phyloP scores from a whole-genome alignment of 1,284 basidiomycete genomes.

The Irpex sp. region DNA sequence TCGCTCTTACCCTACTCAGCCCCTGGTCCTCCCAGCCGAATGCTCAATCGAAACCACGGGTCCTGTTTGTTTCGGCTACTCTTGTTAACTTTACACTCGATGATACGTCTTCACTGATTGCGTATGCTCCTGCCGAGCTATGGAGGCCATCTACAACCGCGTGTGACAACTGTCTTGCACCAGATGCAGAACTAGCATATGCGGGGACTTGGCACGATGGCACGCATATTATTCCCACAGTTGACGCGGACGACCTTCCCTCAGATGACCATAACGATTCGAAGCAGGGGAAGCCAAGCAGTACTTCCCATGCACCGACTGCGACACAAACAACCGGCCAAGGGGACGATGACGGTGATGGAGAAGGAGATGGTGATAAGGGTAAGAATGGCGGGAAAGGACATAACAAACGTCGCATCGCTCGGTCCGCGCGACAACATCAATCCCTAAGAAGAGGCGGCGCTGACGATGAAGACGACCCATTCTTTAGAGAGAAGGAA shows the following conservation, averaged over 20 bases:
- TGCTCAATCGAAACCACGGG: neutral
- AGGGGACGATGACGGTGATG: conserved; percentile 10
- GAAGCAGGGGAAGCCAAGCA: neutral
- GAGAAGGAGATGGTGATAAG: conserved; percentile 1
- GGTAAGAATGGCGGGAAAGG: conserved; percentile 5
- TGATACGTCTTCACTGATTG: conserved; percentile 38
- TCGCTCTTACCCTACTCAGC: conserved; percentile 1
- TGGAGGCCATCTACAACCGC: conserved; percentile 36
- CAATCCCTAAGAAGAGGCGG: conserved; percentile 10
- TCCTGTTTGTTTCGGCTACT: conserved; percentile 5
- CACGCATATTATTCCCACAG: conserved; percentile 30
- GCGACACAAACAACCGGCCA: neutral
- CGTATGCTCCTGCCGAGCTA: conserved; percentile 35
- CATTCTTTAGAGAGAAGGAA: conserved; percentile 23
- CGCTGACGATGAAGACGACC: conserved; percentile 15
- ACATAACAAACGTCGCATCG: neutral
- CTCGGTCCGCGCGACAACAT: neutral
- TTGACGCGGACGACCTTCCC: conserved; percentile 25
- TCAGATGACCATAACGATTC: conserved; percentile 6
- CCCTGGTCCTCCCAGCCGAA: conserved; percentile 1
- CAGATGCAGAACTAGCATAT: conserved; percentile 26
- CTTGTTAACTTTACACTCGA: conserved; percentile 40
- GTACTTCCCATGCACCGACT: neutral
- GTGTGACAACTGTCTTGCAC: conserved; percentile 34
- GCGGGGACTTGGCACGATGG: conserved; percentile 41